Evolutionary conservation across 176 grass and related monocot species (phyloP).

Genomic region (Coix lacrymajobi): DNA sequence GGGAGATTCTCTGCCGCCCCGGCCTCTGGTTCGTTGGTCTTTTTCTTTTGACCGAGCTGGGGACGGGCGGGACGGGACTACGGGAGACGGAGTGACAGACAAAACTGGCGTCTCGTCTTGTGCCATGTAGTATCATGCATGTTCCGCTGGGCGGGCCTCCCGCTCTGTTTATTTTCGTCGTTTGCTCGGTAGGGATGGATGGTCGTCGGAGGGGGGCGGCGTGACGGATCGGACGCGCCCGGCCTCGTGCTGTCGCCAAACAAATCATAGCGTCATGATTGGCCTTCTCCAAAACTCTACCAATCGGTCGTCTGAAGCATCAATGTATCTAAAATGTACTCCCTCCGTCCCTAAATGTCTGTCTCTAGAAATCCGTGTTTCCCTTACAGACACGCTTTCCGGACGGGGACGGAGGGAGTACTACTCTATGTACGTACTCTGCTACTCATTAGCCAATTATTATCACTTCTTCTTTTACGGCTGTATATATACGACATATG

Average conservation of each 20-base stretch:
- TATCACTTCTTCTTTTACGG: background rate
- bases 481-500: background rate
- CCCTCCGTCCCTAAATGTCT: too few relatives aligned
- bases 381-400: too few relatives aligned
- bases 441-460: background rate
- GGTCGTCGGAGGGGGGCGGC: background rate
- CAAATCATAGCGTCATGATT: conserved; percentile 33
- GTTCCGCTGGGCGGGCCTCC: background rate
- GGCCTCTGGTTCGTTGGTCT: background rate
- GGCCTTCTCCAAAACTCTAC: background rate
- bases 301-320: background rate
- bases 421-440: too few relatives aligned
- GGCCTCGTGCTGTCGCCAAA: background rate
- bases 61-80: background rate
- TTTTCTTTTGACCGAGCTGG: background rate
- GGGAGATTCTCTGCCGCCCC: background rate
- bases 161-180: background rate
- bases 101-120: background rate
- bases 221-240: background rate
- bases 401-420: too few relatives aligned
- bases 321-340: background rate
- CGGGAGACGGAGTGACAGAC: too few relatives aligned
- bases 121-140: background rate
- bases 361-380: too few relatives aligned
- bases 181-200: background rate